Evolutionary conservation across 2,329 filamentous ascomycete genomes (phyloP), one percentile per base, ranked within the genome.

Genomic region (Capronia americana): DNA sequence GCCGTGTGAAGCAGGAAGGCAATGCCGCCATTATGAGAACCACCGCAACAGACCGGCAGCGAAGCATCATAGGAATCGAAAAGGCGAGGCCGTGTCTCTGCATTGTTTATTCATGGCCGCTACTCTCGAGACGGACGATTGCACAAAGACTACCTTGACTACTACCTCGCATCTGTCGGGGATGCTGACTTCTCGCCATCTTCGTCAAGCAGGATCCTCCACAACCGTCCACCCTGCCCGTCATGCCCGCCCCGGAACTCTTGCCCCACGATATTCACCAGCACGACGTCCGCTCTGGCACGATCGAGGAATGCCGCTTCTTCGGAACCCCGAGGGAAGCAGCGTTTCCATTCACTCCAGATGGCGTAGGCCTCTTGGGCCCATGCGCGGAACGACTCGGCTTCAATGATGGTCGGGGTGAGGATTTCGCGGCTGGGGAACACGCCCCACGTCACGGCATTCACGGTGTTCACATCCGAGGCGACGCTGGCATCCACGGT

Each of bases 401-500:
- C 92, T 77, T 98, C 94, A 74, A 98, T 96, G 75, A 98, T 98
- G 1, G 94, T 98, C 2, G 94, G 94, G 24, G 93, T 96, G 65
- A 96, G 87, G 75, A 98, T 98, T 79, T 98, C 94, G 80, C 97
- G 97, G 50, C 92, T 92, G 0, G 92, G 90, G 79, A 98, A 98
- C 0, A 93, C 92, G 59, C 94, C 94, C 94, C 94, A 98, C 0
- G 95, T 99, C 1, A 99, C 95, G 0, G 94, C 93, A 75, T 98
- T 97, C 32, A 96, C 94, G 73, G 86, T 88, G 30, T 79, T 79
- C 73, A 77, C 76, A 70, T 58, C 58, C n/a, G 32, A 73, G 65
- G 57, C 77, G 20, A 26, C 23, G 46, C n/a, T n/a, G 14, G 7
- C 17, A n/a, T n/a, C 8, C 38, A 8, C 8, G 5, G 38, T 10